These are phyloP conservation scores for Dillenia suffruticosa DNA, from an alignment of 164 flowering plant genomes.

Conservation along the genomic window DNA sequence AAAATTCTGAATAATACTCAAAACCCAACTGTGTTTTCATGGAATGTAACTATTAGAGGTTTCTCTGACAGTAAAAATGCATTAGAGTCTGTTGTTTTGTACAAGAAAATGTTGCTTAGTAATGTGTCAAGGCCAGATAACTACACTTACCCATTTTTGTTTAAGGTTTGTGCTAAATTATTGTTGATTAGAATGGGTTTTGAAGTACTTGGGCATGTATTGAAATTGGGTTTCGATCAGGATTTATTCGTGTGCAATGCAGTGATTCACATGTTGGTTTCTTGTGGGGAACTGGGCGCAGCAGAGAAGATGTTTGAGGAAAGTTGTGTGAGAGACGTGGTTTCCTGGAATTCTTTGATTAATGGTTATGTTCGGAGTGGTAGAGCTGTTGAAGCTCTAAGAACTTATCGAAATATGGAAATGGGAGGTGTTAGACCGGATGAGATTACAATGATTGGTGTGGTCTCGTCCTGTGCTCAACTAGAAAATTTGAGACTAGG, in stretches of 20 bases:
- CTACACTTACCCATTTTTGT: conserved; percentile 50
- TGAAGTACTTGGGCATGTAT: conserved; percentile 44
- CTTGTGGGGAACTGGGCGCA: conserved; percentile 33
- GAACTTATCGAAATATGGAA: conserved; percentile 37
- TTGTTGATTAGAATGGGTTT: conserved; percentile 21
- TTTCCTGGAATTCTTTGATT: conserved; percentile 73
- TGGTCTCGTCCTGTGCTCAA: conserved; percentile 46
- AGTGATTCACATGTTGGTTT: conserved; percentile 35
- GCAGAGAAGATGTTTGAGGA: conserved; percentile 53
- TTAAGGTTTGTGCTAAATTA: conserved; percentile 42
- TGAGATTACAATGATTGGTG: conserved; percentile 69
- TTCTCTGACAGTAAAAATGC: conserved; percentile 28
- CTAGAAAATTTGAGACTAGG: conserved; percentile 45
- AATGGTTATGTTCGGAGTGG: conserved; percentile 61
- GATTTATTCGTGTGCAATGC: conserved; percentile 46
- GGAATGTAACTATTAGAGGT: conserved; percentile 51
- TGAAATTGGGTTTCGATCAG: conserved; percentile 40
- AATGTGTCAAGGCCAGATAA: conserved; percentile 40
- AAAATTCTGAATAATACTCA: conserved; percentile 23
- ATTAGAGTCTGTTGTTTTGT: conserved; percentile 33
- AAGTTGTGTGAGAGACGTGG: conserved; percentile 55
- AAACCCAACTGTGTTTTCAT: conserved; percentile 39
- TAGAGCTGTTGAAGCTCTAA: conserved; percentile 29
- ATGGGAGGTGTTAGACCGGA: conserved; percentile 40
- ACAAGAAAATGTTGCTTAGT: conserved; percentile 37